A percentile compares a stretch with the other conserved stretches of the same genome.
Conservation (phyloP, 2,329 filamentous ascomycete species). For the Plectosphaerella sp. region DNA sequence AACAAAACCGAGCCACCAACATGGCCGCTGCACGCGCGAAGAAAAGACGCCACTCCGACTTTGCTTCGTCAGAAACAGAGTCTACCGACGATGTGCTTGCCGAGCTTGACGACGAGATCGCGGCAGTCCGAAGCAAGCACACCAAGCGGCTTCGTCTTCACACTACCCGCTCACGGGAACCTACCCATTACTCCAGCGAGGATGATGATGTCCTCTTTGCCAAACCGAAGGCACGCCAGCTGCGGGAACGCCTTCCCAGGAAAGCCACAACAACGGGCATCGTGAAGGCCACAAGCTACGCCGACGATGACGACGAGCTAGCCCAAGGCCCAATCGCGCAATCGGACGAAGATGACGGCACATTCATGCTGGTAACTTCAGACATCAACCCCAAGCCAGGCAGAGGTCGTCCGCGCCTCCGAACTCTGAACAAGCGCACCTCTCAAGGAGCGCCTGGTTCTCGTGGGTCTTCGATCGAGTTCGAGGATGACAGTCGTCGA, state of each 20-base stretch:
- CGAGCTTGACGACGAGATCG: constrained; percentile 6
- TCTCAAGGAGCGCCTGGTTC: constrained; percentile 15
- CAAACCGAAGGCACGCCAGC: constrained; percentile 1
- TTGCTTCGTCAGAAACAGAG: constrained; percentile 1
- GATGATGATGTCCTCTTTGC: neutral
- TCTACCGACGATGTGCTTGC: neutral
- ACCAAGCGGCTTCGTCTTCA: constrained; percentile 5
- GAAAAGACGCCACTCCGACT: constrained; percentile 2
- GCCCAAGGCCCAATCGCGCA: constrained; percentile 16
- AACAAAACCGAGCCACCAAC: neutral
- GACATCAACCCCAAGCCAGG: constrained; percentile 20
- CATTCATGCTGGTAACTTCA: constrained; percentile 30
- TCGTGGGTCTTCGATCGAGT: constrained; percentile 44
- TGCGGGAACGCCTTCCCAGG: constrained; percentile 15
- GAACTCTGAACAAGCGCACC: constrained; percentile 14
- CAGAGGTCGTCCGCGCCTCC: constrained; percentile 10
- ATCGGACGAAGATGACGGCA: constrained; percentile 27
- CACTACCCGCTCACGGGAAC: neutral
- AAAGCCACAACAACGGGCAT: constrained; percentile 18
- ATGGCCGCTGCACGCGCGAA: neutral
- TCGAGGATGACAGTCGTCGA: constrained; percentile 38
- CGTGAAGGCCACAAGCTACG: constrained; percentile 10
- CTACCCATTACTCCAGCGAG: neutral
- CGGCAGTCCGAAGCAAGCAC: neutral
- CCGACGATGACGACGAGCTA: constrained; percentile 23